Percentiles rank a stretch among this genome's conserved stretches.
Evolutionary conservation across 805 yeast species (phyloP).

Genomic region (Candida pseudoglaebosa): DNA sequence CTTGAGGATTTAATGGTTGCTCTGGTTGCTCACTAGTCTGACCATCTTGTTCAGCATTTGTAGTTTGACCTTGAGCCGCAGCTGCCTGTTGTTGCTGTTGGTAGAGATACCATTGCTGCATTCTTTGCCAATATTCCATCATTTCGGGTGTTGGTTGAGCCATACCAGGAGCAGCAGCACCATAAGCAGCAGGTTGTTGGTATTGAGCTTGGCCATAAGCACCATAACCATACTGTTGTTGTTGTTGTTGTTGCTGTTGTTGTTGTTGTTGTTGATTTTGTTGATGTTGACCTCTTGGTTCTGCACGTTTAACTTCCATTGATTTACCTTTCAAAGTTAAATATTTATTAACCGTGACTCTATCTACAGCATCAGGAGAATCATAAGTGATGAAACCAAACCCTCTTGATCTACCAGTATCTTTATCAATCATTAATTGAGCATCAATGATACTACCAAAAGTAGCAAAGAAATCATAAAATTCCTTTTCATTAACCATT

Average conservation of each 20-base stretch:
- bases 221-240: slow-evolving; percentile 14
- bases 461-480: slow-evolving; percentile 77
- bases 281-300: slow-evolving; percentile 70
- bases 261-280: slow-evolving; percentile 34
- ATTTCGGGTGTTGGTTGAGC: slow-evolving; percentile 46
- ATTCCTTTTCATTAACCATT: slow-evolving; percentile 87
- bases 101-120: slow-evolving; percentile 63
- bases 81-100: slow-evolving; percentile 47
- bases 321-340: slow-evolving; percentile 81
- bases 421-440: slow-evolving; percentile 95
- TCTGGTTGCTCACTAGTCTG: slow-evolving; percentile 24
- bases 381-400: slow-evolving; percentile 96
- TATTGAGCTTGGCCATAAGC: slow-evolving; percentile 23
- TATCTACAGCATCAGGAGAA: slow-evolving; percentile 89
- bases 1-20: slow-evolving; percentile 42
- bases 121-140: slow-evolving; percentile 60
- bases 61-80: slow-evolving; percentile 19
- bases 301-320: slow-evolving; percentile 82
- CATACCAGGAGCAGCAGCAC: slow-evolving; percentile 15
- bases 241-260: slow-evolving; percentile 28
- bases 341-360: slow-evolving; percentile 76
- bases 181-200: slow-evolving; percentile 20
- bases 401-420: slow-evolving; percentile 94
- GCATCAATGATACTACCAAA: slow-evolving; percentile 93
- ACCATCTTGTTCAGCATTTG: slow-evolving; percentile 17